phyloP scores from a whole-genome alignment of 805 yeast species.

The Candida xiaguanensis region DNA sequence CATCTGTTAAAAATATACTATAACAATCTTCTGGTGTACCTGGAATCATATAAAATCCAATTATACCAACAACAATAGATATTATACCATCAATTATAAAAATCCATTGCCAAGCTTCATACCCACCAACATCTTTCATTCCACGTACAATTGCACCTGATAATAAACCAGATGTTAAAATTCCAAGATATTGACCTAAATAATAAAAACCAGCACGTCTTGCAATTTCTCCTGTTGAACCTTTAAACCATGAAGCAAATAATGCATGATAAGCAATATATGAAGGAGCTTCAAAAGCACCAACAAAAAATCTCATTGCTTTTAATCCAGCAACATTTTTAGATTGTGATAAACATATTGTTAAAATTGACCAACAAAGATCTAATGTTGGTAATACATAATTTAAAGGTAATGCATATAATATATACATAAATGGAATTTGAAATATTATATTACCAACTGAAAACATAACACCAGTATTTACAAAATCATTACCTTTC shows the following conservation, averaged over 20 bases:
- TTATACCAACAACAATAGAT: conserved; percentile 53
- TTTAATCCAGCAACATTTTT: conserved; percentile 49
- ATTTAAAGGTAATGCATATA: conserved; percentile 55
- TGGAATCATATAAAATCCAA: conserved; percentile 56
- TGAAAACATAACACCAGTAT: conserved; percentile 55
- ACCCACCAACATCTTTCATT: conserved; percentile 49
- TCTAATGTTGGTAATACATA: conserved; percentile 53
- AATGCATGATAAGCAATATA: conserved; percentile 33
- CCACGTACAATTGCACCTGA: conserved; percentile 51
- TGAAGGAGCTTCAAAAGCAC: conserved; percentile 65
- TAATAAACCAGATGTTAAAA: conserved; percentile 58
- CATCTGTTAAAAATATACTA: conserved; percentile 31
- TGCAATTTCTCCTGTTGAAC: conserved; percentile 45
- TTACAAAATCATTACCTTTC: conserved; percentile 59
- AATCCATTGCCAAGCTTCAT: conserved; percentile 71
- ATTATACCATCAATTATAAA: conserved; percentile 63
- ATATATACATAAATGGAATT: conserved; percentile 56
- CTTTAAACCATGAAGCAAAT: conserved; percentile 45
- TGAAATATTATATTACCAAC: conserved; percentile 61
- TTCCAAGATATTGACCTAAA: conserved; percentile 60
- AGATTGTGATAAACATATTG: conserved; percentile 52
- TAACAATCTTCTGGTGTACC: conserved; percentile 57
- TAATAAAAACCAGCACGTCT: conserved; percentile 63
- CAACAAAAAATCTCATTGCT: conserved; percentile 64
- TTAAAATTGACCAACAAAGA: conserved; percentile 64